Evolutionary conservation across 2,329 filamentous ascomycete species (phyloP).

Genomic region (Curvularia verruculosa): DNA sequence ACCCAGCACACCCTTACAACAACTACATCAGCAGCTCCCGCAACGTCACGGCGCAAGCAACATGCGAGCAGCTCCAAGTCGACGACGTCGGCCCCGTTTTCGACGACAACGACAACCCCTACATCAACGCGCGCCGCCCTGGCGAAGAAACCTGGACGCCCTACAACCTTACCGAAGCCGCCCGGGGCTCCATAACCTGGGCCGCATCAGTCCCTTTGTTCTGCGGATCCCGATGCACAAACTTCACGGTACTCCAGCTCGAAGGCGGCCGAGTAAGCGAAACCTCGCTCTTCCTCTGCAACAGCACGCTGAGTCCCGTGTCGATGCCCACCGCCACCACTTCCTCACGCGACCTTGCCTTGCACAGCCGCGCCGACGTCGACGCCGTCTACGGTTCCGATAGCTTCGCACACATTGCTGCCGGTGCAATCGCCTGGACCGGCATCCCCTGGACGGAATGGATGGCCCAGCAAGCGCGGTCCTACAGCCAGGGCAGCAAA

Average conservation of each 20-base stretch:
- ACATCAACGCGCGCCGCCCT: constrained; percentile 22
- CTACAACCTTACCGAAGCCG: constrained; percentile 23
- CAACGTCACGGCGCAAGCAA: constrained; percentile 27
- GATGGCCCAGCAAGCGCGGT: constrained; percentile 21
- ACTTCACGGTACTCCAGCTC: constrained; percentile 41
- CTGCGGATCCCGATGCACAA: constrained; percentile 44
- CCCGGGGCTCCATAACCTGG: constrained; percentile 34
- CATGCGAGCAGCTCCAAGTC: constrained; percentile 30
- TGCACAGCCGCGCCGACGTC: constrained; percentile 20
- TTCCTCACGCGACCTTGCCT: constrained; percentile 29
- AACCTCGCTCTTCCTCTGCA: constrained; percentile 38
- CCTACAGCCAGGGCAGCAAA: constrained; percentile 31
- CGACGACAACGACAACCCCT: constrained; percentile 2
- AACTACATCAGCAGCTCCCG: constrained; percentile 38
- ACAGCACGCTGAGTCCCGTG: constrained; percentile 14
- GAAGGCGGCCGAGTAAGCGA: constrained; percentile 11
- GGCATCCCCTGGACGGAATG: constrained; percentile 25
- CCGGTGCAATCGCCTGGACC: constrained; percentile 43
- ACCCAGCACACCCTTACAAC: constrained; percentile 36
- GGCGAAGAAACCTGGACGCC: constrained; percentile 19
- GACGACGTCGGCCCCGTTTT: constrained; percentile 9
- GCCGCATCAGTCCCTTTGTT: constrained; percentile 22
- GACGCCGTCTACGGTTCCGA: constrained; percentile 35
- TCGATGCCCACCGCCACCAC: background rate
- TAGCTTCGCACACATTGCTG: constrained; percentile 37